Base-by-base conservation (phyloP, 768 basidiomycete species). In the Amanita muscaria region DNA sequence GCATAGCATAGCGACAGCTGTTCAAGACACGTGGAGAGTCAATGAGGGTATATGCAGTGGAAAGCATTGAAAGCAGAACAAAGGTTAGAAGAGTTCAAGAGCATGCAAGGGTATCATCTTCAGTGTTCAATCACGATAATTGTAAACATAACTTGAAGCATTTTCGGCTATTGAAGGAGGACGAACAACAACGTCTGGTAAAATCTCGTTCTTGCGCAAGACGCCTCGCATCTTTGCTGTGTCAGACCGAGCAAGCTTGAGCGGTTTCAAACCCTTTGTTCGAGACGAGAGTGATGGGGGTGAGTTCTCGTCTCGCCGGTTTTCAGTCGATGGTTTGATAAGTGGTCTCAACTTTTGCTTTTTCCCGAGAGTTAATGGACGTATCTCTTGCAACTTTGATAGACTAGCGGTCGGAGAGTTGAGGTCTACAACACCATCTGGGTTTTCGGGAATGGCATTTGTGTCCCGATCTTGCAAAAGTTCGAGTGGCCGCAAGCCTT, bases 181-280 rank as follows among this genome's bases (percentile, higher is more conserved):
- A 15, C 79, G 68, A 42, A 83, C 68, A 44, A 80, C 68, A 22
- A 83, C 77, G 31, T 73, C 68, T 24, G 81, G 80, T 23, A 83
- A 60, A 40, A 69, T 64, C 64, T 80, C 79, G 30, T 59, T 62
- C 59, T 71, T 70, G 54, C 77, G 66, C 50, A 81, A 68, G 44
- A 69, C 53, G 36, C 73, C 79, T 43, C 80, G 76, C 57, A 74
- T 60, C 60, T 77, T 81, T 56, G 66, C 70, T 25, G 82, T 83
- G 49, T 83, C 80, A 27, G 74, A 79, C 51, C 80, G 67, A 37
- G 64, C 65, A 48, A 86, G 75, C 51, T 66, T 73, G 53, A 83
- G 61, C 49, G 77, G 71, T 68, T 73, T 80, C 62, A 80, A 52
- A 52, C 70, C 67, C 59, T 69, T 73, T 60, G 61, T 69, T 51